Evolutionary conservation across 2,329 filamentous ascomycete genomes (phyloP).

Genomic region (Fusarium chlamydosporum): DNA sequence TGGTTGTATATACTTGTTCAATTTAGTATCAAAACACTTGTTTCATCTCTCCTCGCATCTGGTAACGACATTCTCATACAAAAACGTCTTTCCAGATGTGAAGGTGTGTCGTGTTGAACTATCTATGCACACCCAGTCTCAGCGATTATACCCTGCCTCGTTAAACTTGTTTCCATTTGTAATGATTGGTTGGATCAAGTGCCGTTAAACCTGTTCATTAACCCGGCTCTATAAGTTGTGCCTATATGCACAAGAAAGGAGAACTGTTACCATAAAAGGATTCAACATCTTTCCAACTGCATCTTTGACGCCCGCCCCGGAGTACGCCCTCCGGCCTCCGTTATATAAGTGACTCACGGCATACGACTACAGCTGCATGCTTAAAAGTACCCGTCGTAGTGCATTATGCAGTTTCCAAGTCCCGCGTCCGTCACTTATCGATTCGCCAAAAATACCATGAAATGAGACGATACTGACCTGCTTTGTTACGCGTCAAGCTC

Average conservation of each 20-base stretch:
- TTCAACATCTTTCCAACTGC: neutral
- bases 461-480: constrained; percentile 10
- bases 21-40: too few species aligned
- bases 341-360: constrained; percentile 11
- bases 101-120: too few species aligned
- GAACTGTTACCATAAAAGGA: neutral
- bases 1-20: too few species aligned
- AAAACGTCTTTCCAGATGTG: too few species aligned
- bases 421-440: constrained; percentile 12
- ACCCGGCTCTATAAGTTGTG: neutral
- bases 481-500: constrained; percentile 10
- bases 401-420: constrained; percentile 2
- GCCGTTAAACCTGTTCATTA: neutral
- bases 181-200: neutral
- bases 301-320: constrained; percentile 17
- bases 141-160: neutral
- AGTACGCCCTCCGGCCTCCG: constrained; percentile 11
- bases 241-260: neutral
- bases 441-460: neutral
- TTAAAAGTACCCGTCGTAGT: constrained; percentile 2
- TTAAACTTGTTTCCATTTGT: neutral
- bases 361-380: constrained; percentile 6
- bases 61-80: too few species aligned
- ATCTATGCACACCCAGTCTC: neutral
- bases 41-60: too few species aligned